Conservation (phyloP, 495 filamentous ascomycete species). For the Delitschia confertaspora region DNA sequence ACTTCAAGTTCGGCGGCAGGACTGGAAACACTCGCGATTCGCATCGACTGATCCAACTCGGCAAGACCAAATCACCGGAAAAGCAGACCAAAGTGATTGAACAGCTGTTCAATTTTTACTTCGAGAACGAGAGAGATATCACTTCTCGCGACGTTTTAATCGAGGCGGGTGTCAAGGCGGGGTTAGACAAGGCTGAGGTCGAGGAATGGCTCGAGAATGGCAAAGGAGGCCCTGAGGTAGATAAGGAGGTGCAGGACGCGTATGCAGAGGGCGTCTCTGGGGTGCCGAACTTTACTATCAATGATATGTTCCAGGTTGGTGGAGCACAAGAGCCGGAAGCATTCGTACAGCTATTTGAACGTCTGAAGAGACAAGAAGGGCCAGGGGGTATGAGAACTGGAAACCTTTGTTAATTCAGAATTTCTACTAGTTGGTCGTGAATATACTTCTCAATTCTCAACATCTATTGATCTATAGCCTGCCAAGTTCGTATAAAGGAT, state of each 20-base stretch:
- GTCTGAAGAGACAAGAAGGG: slow-evolving; percentile 29
- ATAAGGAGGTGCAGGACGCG: slow-evolving; percentile 57
- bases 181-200: slow-evolving; percentile 51
- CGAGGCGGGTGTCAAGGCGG: slow-evolving; percentile 54
- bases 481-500: too few species aligned
- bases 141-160: slow-evolving; percentile 53
- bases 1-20: slow-evolving; percentile 62
- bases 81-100: slow-evolving; percentile 57
- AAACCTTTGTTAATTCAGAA: too few species aligned
- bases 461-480: too few species aligned
- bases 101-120: slow-evolving; percentile 62
- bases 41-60: slow-evolving; percentile 65
- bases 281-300: slow-evolving; percentile 61
- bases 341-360: slow-evolving; percentile 34
- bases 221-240: slow-evolving; percentile 58
- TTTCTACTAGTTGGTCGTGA: too few species aligned
- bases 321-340: slow-evolving; percentile 36
- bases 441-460: too few species aligned
- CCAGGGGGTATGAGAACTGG: neutral
- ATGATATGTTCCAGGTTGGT: slow-evolving; percentile 31
- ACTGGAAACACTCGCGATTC: slow-evolving; percentile 72
- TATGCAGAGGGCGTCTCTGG: slow-evolving; percentile 51
- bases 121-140: slow-evolving; percentile 71
- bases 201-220: slow-evolving; percentile 54
- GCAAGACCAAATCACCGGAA: slow-evolving; percentile 46